Percentiles rank a stretch among this genome's conserved stretches.
Conservation (phyloP, 2,329 filamentous ascomycete species). For the Fusarium sp. region DNA sequence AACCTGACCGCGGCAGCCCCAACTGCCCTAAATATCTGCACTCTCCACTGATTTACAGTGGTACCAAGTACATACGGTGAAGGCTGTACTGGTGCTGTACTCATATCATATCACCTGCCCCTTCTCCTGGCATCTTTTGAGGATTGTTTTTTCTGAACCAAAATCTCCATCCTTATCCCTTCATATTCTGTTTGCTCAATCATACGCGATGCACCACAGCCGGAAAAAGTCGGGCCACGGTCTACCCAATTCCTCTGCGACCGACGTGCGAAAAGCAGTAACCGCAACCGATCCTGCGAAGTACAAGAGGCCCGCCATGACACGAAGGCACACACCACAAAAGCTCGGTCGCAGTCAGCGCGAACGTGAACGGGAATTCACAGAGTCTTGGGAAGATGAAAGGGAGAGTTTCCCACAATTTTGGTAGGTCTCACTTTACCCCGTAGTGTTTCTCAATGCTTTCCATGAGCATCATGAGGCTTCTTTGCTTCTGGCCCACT, state of each 20-base stretch:
- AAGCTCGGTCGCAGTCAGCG: slow-evolving; percentile 62
- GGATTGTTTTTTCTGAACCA: slow-evolving; percentile 16
- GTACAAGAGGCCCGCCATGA: slow-evolving; percentile 58
- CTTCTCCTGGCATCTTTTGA: slow-evolving; percentile 20
- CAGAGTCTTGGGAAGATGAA: slow-evolving; percentile 65
- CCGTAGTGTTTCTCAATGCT: background rate
- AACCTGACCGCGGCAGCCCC: slow-evolving; percentile 22
- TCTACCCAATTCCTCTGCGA: slow-evolving; percentile 62
- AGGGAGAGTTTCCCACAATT: slow-evolving; percentile 72
- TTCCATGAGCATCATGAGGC: slow-evolving; percentile 15
- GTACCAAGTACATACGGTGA: slow-evolving; percentile 27
- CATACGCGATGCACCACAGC: slow-evolving; percentile 61
- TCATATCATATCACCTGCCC: slow-evolving; percentile 38
- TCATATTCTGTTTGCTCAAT: slow-evolving; percentile 5
- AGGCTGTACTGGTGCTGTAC: slow-evolving; percentile 26
- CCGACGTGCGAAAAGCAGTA: slow-evolving; percentile 63
- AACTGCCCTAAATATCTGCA: slow-evolving; percentile 32
- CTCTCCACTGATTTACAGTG: slow-evolving; percentile 36
- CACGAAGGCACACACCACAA: slow-evolving; percentile 56
- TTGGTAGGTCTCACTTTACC: slow-evolving; percentile 60
- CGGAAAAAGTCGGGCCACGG: slow-evolving; percentile 66
- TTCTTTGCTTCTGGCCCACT: slow-evolving; percentile 30
- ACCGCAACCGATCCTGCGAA: slow-evolving; percentile 57
- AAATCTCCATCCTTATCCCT: slow-evolving; percentile 11
- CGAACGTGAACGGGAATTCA: slow-evolving; percentile 61